These are phyloP conservation scores for Mycena galopus DNA, from an alignment of 768 basidiomycete species.

Conservation along the genomic window DNA sequence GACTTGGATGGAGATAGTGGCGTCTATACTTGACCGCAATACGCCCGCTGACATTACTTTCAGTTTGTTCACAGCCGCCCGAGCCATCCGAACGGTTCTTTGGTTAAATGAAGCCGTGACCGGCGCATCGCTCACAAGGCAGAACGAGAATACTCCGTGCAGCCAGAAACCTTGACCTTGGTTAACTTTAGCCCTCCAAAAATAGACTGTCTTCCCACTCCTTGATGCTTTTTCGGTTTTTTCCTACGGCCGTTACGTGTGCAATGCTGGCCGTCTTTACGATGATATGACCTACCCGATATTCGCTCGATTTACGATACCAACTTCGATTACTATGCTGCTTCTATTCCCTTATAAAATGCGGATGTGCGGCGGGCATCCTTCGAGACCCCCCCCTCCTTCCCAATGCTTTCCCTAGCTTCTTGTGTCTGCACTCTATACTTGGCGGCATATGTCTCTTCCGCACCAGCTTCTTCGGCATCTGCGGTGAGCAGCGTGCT, in stretches of 20 bases:
- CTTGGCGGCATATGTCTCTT: conserved; percentile 41
- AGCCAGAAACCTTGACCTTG: background rate
- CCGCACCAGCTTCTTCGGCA: conserved; percentile 37
- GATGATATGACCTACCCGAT: background rate
- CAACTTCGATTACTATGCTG: background rate
- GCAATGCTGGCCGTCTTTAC: background rate
- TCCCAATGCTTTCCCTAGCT: conserved; percentile 26
- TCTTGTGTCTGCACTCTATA: conserved; percentile 52
- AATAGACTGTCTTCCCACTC: conserved; percentile 8
- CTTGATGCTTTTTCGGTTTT: background rate
- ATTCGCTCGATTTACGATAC: conserved; percentile 1
- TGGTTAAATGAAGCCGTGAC: background rate
- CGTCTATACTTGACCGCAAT: background rate
- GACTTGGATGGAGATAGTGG: background rate
- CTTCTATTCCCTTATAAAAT: conserved; percentile 3
- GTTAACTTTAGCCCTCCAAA: background rate
- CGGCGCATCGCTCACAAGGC: background rate
- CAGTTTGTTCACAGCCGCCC: background rate
- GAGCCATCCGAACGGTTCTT: background rate
- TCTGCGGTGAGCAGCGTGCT: conserved; percentile 30
- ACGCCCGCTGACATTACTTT: background rate
- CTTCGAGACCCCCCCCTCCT: background rate
- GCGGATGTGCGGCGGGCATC: background rate
- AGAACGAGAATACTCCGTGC: background rate
- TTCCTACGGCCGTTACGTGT: background rate